A percentile compares a stretch with the other conserved stretches of the same genome.
Conservation (phyloP, 1,284 basidiomycete species). For the Calocybe gambosa region DNA sequence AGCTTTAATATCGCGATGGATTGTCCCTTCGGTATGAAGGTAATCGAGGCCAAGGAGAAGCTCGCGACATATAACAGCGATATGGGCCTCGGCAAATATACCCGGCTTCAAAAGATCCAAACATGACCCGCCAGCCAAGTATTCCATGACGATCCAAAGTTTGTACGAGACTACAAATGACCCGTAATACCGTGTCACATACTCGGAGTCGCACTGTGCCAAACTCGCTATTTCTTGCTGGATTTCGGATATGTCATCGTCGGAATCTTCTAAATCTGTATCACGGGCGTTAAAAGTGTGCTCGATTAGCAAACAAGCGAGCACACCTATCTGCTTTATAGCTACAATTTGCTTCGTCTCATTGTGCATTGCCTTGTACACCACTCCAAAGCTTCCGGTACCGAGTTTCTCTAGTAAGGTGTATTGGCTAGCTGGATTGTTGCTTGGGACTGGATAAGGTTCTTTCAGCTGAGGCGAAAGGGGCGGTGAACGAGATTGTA, state of each 20-base stretch:
- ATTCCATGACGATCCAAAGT: slow-evolving; percentile 99
- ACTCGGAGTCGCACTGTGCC: slow-evolving; percentile 92
- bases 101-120: slow-evolving; percentile 92
- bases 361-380: slow-evolving; percentile 96
- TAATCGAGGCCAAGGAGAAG: slow-evolving; percentile 93
- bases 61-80: slow-evolving; percentile 92
- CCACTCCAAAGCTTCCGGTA: slow-evolving; percentile 94
- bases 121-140: slow-evolving; percentile 96
- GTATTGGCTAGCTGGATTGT: slow-evolving; percentile 83
- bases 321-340: slow-evolving; percentile 93
- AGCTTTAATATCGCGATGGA: slow-evolving; percentile 98
- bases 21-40: slow-evolving; percentile 91
- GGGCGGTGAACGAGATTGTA: slow-evolving; percentile 40
- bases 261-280: slow-evolving; percentile 79
- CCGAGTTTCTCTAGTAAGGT: slow-evolving; percentile 93
- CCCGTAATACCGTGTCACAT: slow-evolving; percentile 94
- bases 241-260: slow-evolving; percentile 95
- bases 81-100: slow-evolving; percentile 85
- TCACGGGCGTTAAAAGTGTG: slow-evolving; percentile 7
- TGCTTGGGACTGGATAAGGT: slow-evolving; percentile 64
- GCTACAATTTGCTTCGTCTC: slow-evolving; percentile 92
- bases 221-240: slow-evolving; percentile 97
- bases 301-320: neutral
- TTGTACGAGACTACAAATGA: slow-evolving; percentile 97
- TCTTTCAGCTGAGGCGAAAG: slow-evolving; percentile 48